Evolutionary conservation across 1,139 yeast species (phyloP).

Genomic region (Suhomyces ambrosiae): DNA sequence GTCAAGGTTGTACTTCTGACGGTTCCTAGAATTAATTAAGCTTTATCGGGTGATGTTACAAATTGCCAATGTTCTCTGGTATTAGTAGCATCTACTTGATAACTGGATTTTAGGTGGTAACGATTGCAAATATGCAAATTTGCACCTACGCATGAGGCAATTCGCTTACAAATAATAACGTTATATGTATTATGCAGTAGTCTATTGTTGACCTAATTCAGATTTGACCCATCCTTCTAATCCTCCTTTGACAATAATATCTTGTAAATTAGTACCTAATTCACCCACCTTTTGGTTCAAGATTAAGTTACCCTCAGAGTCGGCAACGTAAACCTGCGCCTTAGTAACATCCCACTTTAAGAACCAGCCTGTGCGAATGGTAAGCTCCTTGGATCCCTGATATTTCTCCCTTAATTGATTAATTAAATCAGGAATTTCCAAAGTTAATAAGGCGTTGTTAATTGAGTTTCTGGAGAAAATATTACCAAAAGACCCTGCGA

Average conservation of each 20-base stretch:
- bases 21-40: no score
- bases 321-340: slow-evolving; percentile 77
- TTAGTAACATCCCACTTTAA: slow-evolving; percentile 91
- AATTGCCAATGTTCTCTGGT: no score
- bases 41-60: no score
- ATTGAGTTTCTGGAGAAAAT: slow-evolving; percentile 94
- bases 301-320: slow-evolving; percentile 64
- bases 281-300: slow-evolving; percentile 91
- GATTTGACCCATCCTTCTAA: slow-evolving; percentile 97
- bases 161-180: no score
- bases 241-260: slow-evolving; percentile 95
- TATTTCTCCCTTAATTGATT: slow-evolving; percentile 72
- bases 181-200: neutral
- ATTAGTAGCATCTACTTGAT: no score
- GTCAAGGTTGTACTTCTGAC: no score
- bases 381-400: slow-evolving; percentile 60
- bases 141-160: no score
- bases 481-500: slow-evolving; percentile 97
- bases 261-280: slow-evolving; percentile 92
- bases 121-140: no score
- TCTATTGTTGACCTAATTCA: slow-evolving; percentile 41
- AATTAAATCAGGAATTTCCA: slow-evolving; percentile 89
- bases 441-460: slow-evolving; percentile 89
- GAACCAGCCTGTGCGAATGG: slow-evolving; percentile 93
- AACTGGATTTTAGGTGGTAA: no score